These are phyloP conservation scores for Astrothelium subdiscretum DNA, from an alignment of 495 filamentous ascomycete genomes.

Conservation along the genomic window DNA sequence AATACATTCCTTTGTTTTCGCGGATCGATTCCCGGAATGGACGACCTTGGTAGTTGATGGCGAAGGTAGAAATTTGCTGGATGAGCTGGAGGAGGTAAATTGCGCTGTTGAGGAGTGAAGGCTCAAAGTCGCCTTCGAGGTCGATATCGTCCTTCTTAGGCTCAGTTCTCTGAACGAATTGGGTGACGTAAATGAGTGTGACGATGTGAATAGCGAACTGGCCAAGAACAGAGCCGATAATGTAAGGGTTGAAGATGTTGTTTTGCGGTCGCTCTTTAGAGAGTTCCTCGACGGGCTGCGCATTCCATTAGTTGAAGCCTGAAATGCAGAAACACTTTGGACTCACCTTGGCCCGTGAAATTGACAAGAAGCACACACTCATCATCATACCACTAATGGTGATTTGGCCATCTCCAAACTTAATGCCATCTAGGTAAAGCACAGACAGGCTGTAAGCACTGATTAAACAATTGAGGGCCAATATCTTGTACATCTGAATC, in stretches of 20 bases:
- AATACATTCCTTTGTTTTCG: conserved; percentile 98
- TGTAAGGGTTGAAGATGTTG: conserved; percentile 98
- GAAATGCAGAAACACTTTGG: not conserved
- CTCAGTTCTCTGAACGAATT: conserved; percentile 70
- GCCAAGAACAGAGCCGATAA: conserved; percentile 93
- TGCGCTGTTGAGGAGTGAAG: conserved; percentile 89
- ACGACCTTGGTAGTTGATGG: conserved; percentile 97
- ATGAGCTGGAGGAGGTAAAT: conserved; percentile 97
- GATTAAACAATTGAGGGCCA: conserved; percentile 95
- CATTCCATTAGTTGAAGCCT: not conserved
- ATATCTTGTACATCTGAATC: conserved; percentile 99
- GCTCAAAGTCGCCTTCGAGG: conserved; percentile 88
- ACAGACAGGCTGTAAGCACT: conserved; percentile 96
- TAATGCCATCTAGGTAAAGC: conserved; percentile 95
- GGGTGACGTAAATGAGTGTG: conserved; percentile 88
- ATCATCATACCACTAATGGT: conserved; percentile 99
- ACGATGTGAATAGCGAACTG: conserved; percentile 95
- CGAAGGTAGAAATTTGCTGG: conserved; percentile 98
- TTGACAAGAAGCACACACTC: conserved; percentile 98
- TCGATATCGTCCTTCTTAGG: conserved; percentile 70
- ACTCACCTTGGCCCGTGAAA: conserved; percentile 77
- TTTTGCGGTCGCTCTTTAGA: conserved; percentile 96
- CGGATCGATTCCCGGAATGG: conserved; percentile 93
- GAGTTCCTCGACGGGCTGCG: conserved; percentile 75
- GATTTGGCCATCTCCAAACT: conserved; percentile 96